A percentile compares a stretch with the other conserved stretches of the same genome.
Conservation (phyloP, 192 early-diverging fungal species). For the Coemansia sp. region DNA sequence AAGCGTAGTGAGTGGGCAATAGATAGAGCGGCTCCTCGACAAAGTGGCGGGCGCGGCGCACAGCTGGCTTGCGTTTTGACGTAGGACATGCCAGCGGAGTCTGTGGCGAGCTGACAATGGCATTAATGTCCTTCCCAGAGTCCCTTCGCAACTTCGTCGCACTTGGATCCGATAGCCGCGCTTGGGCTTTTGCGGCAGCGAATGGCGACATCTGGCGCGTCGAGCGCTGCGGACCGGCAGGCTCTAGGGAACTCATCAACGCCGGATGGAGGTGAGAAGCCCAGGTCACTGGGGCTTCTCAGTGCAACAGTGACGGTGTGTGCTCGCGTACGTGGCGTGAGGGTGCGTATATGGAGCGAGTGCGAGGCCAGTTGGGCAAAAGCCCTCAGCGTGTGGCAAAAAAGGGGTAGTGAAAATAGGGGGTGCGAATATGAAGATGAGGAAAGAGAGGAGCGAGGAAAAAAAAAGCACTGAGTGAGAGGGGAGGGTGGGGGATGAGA, state of each 20-base stretch:
- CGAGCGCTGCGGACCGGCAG: constrained; percentile 11
- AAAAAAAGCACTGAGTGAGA: no score
- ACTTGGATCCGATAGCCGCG: background rate
- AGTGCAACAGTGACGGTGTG: background rate
- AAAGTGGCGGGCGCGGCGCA: constrained; percentile 45
- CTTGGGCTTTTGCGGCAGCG: background rate
- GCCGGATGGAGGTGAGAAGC: background rate
- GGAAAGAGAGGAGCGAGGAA: constrained; percentile 7
- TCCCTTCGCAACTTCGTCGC: background rate
- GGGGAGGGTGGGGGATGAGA: background rate
- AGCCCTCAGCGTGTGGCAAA: background rate
- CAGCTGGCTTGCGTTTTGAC: constrained; percentile 40
- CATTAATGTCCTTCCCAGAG: background rate
- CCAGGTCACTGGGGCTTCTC: background rate
- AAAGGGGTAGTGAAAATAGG: background rate
- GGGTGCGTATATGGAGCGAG: background rate
- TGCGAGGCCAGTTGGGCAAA: background rate
- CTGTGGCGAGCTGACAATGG: background rate
- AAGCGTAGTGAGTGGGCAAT: constrained; percentile 38
- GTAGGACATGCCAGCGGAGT: background rate
- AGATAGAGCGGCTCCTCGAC: constrained; percentile 55
- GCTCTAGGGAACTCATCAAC: constrained; percentile 2
- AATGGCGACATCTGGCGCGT: background rate
- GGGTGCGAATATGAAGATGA: constrained; percentile 5
- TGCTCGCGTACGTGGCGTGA: constrained; percentile 5